Evolutionary conservation across 495 filamentous ascomycete genomes (phyloP), one percentile per base, ranked within the genome.

Genomic region (Annulohypoxylon nitens): DNA sequence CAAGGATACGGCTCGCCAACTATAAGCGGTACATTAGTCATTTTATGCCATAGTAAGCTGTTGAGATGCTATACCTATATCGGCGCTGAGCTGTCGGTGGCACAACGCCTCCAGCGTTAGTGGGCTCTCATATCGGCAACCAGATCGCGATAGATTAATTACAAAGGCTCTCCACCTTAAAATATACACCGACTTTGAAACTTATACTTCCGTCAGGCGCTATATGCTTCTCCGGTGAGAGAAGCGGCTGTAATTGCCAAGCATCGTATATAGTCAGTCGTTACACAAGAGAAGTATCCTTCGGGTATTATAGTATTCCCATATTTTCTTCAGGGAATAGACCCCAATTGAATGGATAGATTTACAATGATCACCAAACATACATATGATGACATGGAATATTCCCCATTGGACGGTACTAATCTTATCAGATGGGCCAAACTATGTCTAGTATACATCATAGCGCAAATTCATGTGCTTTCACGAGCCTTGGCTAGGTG

Each of bases 291-390:
- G 20, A 60, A 61, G 47, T 43, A 36, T 53, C 34, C 20, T 50
- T 74, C 66, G 71, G 72, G 41, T 62, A 61, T 75, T 75, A 54
- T 67, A 69, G 61, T 69, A 74, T 74, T 48, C 61, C 67, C 67
- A 70, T 74, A 50, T 53, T 33, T 39, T 51, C 34, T 33, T 51
- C 34, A 43, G 18, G 43, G 14, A 11, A 37, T 18, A 18, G 61
- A 61, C 14, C 41, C 37, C 37, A 43, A 57, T 26, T 41, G 25
- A 30, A 45, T 10, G 23, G 47, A 9, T 57, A 16, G 50, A 39
- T 14, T 14, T 45, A 55, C 47, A 12, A 47, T 57, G 20, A 60
- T 53, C 34, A 53, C 18, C 30, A 39, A 39, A 26, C 53, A 23
- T 26, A 59, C 37, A 16, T 10, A 50, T 20, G 9, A 39, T 20